Evolutionary conservation across 2,329 filamentous ascomycete species (phyloP).

Genomic region (Cyphellophora europaea): DNA sequence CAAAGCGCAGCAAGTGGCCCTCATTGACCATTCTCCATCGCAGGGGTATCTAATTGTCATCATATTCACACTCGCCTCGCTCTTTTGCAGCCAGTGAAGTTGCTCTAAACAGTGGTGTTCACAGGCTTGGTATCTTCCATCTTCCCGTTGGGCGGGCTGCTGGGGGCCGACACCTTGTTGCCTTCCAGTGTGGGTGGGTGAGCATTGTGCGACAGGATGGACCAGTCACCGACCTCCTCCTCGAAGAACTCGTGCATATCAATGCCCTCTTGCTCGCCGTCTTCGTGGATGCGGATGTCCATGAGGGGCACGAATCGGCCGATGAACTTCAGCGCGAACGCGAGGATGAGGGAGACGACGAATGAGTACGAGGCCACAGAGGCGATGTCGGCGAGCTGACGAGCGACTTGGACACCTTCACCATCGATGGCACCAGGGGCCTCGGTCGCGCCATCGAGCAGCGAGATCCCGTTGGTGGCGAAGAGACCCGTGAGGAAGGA

Average conservation of each 20-base stretch:
- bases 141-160: not conserved
- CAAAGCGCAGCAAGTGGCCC: no score
- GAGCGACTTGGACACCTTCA: slow-evolving; percentile 45
- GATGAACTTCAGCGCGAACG: slow-evolving; percentile 38
- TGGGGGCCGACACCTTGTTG: not conserved
- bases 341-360: slow-evolving; percentile 39
- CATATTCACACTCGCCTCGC: no score
- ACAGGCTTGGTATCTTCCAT: not conserved
- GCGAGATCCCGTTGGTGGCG: slow-evolving; percentile 30
- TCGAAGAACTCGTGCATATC: slow-evolving; percentile 47
- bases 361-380: slow-evolving; percentile 45
- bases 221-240: slow-evolving; percentile 47
- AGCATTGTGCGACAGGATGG: slow-evolving; percentile 16
- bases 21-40: no score
- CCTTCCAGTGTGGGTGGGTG: not conserved
- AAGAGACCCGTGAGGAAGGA: slow-evolving; percentile 50
- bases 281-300: slow-evolving; percentile 43
- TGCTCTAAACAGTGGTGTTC: not conserved
- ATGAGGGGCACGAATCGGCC: slow-evolving; percentile 39
- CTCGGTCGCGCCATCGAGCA: slow-evolving; percentile 40
- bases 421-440: slow-evolving; percentile 42
- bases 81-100: no score
- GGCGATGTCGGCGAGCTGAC: slow-evolving; percentile 46
- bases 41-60: no score
- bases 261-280: slow-evolving; percentile 45